A percentile compares a stretch with the other conserved stretches of the same genome.
phyloP scores from a whole-genome alignment of 352 stramenopile genomes.

The Pythium pyrilobum region DNA sequence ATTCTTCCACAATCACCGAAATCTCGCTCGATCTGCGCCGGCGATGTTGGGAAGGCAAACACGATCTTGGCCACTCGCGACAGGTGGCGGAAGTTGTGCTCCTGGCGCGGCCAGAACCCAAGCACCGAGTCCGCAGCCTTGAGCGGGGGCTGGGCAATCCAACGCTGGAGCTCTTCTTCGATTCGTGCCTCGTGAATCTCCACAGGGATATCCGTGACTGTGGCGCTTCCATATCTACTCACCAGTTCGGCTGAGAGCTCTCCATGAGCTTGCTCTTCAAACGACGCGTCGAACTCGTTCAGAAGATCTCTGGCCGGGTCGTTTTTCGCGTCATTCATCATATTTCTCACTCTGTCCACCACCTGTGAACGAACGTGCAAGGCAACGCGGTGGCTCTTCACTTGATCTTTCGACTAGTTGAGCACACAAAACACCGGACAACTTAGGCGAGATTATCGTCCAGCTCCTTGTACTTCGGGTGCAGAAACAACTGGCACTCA shows the following conservation, averaged over 20 bases:
- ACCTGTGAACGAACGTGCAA: too few species aligned
- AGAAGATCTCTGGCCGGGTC: not conserved
- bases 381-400: too few species aligned
- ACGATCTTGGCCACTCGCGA: slow-evolving; percentile 1
- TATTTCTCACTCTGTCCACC: not conserved
- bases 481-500: slow-evolving; percentile 7
- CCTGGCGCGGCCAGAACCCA: not conserved
- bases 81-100: not conserved
- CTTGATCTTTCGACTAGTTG: not conserved
- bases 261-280: not conserved
- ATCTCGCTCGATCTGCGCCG: slow-evolving; percentile 12
- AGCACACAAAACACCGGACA: not conserved
- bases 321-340: not conserved
- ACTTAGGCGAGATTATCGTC: slow-evolving; percentile 6
- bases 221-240: not conserved
- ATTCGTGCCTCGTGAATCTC: not conserved
- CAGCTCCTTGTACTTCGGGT: slow-evolving; percentile 4
- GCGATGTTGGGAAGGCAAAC: slow-evolving; percentile 2
- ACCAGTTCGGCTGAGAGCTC: slow-evolving; percentile 1
- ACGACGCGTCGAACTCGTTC: not conserved
- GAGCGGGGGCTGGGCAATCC: not conserved
- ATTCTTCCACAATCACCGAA: slow-evolving; percentile 8
- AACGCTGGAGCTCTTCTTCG: slow-evolving; percentile 4
- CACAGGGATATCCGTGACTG: not conserved
- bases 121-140: not conserved